phyloP scores from a whole-genome alignment of 176 grass and related monocot genomes.

The Calamus simplicifolius region DNA sequence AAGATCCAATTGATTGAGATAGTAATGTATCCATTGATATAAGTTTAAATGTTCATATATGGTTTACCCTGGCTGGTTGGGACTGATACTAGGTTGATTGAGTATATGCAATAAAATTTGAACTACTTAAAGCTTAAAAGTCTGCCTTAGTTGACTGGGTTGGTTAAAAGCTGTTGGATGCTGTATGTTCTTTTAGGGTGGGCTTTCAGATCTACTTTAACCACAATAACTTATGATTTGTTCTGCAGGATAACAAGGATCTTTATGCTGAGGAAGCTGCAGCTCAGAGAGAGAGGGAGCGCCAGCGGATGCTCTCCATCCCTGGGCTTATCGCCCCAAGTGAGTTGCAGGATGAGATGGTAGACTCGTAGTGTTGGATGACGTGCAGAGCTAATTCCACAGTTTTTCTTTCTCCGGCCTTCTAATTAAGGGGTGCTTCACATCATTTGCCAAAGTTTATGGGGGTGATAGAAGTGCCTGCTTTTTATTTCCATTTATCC shows the following conservation, averaged over 20 bases:
- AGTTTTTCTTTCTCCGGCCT: background rate
- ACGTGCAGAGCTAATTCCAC: background rate
- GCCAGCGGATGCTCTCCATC: conserved; percentile 92
- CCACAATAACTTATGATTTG: too few species aligned
- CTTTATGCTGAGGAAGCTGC: conserved; percentile 94
- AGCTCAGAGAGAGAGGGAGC: conserved; percentile 81
- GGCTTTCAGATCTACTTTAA: too few species aligned
- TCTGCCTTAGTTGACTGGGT: too few species aligned
- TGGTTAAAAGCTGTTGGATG: too few species aligned
- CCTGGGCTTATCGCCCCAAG: conserved; percentile 95
- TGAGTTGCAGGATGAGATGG: conserved; percentile 98
- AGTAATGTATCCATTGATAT: too few species aligned
- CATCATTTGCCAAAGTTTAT: background rate
- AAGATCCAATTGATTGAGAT: too few species aligned
- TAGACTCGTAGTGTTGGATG: conserved; percentile 56
- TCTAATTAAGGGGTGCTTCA: conserved; percentile 7
- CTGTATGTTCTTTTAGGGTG: too few species aligned
- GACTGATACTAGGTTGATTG: too few species aligned
- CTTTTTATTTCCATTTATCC: conserved; percentile 22
- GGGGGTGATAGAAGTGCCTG: conserved; percentile 18
- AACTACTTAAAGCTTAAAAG: too few species aligned
- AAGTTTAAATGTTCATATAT: too few species aligned
- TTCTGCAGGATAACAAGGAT: conserved; percentile 91
- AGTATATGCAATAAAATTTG: too few species aligned
- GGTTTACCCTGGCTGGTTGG: too few species aligned